Conservation (phyloP, 352 stramenopile species). For the Pythium plurisporium region DNA sequence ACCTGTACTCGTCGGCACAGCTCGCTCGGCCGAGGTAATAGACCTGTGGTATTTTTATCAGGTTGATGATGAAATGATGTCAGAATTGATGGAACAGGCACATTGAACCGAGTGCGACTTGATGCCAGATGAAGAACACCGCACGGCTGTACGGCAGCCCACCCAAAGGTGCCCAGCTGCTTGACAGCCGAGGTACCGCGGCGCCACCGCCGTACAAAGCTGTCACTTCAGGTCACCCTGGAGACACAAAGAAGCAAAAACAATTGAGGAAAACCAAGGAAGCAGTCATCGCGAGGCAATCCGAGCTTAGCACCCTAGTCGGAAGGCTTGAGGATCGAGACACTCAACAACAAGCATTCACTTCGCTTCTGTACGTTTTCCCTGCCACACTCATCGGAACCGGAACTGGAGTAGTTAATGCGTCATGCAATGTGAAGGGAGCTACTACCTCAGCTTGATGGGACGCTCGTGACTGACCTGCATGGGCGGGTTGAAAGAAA, state of each 20-base stretch:
- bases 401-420: neutral
- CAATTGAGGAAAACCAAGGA: slow-evolving; percentile 42
- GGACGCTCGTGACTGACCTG: slow-evolving; percentile 34
- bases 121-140: slow-evolving; percentile 12
- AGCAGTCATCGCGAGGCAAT: slow-evolving; percentile 27
- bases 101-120: neutral
- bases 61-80: neutral
- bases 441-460: slow-evolving; percentile 31
- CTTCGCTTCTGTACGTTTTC: slow-evolving; percentile 34
- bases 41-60: slow-evolving; percentile 15
- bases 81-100: too few relatives aligned
- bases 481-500: slow-evolving; percentile 53
- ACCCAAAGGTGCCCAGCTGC: neutral
- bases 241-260: slow-evolving; percentile 23
- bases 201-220: neutral
- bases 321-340: slow-evolving; percentile 60
- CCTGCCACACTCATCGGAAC: neutral
- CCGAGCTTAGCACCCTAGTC: slow-evolving; percentile 41
- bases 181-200: neutral
- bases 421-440: slow-evolving; percentile 24
- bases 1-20: too few relatives aligned
- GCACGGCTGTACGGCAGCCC: slow-evolving; percentile 1
- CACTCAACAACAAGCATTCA: slow-evolving; percentile 61
- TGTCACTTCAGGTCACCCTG: neutral
- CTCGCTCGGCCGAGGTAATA: slow-evolving; percentile 1